Percentiles rank a stretch among this genome's conserved stretches.
phyloP scores from a whole-genome alignment of 306 rosid genomes.

The Quercus robur region DNA sequence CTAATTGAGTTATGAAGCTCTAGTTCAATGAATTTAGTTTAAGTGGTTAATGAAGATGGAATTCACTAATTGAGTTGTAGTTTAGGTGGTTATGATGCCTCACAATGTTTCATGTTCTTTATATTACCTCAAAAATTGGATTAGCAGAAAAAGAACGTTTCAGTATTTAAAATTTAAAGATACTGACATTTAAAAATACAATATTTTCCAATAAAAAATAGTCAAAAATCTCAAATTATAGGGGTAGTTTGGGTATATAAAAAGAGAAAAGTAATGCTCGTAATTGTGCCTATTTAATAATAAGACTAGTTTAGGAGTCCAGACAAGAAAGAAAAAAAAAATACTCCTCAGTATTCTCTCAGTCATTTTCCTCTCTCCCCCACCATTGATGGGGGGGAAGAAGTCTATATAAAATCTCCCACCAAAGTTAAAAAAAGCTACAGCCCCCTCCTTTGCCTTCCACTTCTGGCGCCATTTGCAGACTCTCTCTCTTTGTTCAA shows the following conservation, averaged over 20 bases:
- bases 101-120: too few relatives aligned
- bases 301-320: constrained; percentile 32
- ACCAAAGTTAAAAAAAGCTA: constrained; percentile 21
- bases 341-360: constrained; percentile 18
- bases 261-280: not conserved
- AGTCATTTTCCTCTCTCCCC: constrained; percentile 40
- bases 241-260: not conserved
- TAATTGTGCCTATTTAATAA: not conserved
- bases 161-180: too few relatives aligned
- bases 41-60: too few relatives aligned
- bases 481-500: constrained; percentile 38
- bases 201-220: not conserved
- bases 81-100: too few relatives aligned
- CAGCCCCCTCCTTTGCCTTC: constrained; percentile 7
- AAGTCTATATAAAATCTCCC: constrained; percentile 33
- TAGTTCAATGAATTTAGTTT: too few relatives aligned
- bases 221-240: not conserved
- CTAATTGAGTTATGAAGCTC: too few relatives aligned
- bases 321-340: constrained; percentile 28
- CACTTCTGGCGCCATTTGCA: constrained; percentile 79
- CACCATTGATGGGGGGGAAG: constrained; percentile 62
- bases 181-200: too few relatives aligned
- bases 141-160: too few relatives aligned
- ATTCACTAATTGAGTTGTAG: too few relatives aligned
- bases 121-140: too few relatives aligned